Evolutionary conservation across 345 rosid species (phyloP).

Genomic region (Eucalyptus shirleyi): DNA sequence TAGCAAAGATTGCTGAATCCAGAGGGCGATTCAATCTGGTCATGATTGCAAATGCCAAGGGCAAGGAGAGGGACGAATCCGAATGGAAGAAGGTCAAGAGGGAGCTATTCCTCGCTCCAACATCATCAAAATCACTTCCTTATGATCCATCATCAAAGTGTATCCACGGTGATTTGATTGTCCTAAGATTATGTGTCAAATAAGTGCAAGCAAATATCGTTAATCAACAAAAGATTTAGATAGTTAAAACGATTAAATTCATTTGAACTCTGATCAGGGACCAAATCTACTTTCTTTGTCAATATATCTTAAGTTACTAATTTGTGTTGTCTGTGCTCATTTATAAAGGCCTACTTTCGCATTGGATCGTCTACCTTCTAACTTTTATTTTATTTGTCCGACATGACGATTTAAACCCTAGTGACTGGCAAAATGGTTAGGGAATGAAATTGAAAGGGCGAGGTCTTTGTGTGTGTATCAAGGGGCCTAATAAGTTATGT

Average conservation of each 20-base stretch:
- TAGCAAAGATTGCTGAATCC: not conserved
- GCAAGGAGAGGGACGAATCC: conserved; percentile 5
- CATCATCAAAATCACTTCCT: not conserved
- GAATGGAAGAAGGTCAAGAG: conserved; percentile 12
- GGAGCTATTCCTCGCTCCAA: conserved; percentile 13
- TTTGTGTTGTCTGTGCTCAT: not conserved
- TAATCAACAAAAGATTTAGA: not conserved
- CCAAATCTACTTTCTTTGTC: not conserved
- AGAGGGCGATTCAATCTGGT: conserved; percentile 1
- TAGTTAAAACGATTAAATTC: not conserved
- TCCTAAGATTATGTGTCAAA: not conserved
- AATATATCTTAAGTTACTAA: not conserved
- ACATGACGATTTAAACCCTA: not conserved
- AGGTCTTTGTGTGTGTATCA: too few species aligned
- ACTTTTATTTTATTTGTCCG: not conserved
- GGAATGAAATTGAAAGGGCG: not conserved
- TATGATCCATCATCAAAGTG: not conserved
- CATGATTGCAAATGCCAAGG: not conserved
- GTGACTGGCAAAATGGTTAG: not conserved
- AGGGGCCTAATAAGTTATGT: too few species aligned
- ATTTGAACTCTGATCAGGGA: not conserved
- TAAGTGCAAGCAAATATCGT: not conserved
- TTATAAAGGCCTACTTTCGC: not conserved
- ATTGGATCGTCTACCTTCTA: not conserved
- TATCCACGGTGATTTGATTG: not conserved